Evolutionary conservation across 768 basidiomycete species (phyloP).

Genomic region (Amanita thiersii): DNA sequence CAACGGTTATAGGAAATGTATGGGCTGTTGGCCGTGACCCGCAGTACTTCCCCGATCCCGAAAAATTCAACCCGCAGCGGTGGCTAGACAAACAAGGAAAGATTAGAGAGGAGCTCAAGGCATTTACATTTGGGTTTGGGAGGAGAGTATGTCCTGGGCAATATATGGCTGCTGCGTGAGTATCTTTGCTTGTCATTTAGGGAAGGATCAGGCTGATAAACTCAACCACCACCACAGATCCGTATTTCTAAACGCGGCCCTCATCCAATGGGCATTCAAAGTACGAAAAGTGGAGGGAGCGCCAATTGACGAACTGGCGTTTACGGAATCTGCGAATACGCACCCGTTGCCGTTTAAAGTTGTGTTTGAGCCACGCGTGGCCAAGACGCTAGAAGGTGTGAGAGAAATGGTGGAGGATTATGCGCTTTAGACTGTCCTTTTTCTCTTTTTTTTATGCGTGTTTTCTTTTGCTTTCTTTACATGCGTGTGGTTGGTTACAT

Average conservation of each 20-base stretch:
- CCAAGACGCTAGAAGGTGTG: slow-evolving; percentile 22
- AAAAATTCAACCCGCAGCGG: slow-evolving; percentile 48
- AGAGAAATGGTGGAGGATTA: slow-evolving; percentile 34
- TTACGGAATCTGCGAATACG: slow-evolving; percentile 56
- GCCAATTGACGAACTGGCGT: slow-evolving; percentile 54
- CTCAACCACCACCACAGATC: slow-evolving; percentile 29
- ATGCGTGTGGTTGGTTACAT: too few relatives aligned
- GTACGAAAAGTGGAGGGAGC: slow-evolving; percentile 39
- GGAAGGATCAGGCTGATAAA: neutral
- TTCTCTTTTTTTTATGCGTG: too few relatives aligned
- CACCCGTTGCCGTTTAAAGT: slow-evolving; percentile 59
- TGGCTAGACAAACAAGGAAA: slow-evolving; percentile 41
- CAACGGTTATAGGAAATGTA: slow-evolving; percentile 51
- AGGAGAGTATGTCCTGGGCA: slow-evolving; percentile 62
- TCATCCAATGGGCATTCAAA: slow-evolving; percentile 59
- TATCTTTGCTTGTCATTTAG: neutral
- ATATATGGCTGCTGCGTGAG: slow-evolving; percentile 43
- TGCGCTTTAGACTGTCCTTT: slow-evolving; percentile 18
- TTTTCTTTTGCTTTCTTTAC: too few relatives aligned
- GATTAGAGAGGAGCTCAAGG: slow-evolving; percentile 43
- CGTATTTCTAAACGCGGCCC: slow-evolving; percentile 56
- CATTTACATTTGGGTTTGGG: slow-evolving; percentile 52
- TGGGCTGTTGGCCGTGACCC: slow-evolving; percentile 59
- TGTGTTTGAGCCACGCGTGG: slow-evolving; percentile 41
- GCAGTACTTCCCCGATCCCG: slow-evolving; percentile 48